Percentiles rank a stretch among this genome's conserved stretches.
phyloP scores from a whole-genome alignment of 2,329 filamentous ascomycete genomes.

The Aspergillus fumigatus region DNA sequence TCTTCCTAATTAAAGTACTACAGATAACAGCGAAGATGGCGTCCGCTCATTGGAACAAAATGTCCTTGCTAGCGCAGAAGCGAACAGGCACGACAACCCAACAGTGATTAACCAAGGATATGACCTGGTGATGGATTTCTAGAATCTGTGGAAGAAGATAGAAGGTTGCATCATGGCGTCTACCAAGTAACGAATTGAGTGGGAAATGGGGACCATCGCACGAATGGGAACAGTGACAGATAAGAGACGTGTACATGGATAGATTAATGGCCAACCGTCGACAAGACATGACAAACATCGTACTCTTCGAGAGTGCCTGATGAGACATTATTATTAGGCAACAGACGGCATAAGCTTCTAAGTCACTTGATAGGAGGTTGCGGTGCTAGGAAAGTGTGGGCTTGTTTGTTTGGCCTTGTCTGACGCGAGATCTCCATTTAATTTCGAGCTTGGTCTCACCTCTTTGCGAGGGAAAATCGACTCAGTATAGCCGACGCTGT shows the following conservation, averaged over 20 bases:
- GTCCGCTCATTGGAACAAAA: neutral
- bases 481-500: slow-evolving; percentile 35
- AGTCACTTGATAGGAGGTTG: slow-evolving; percentile 18
- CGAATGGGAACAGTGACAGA: neutral
- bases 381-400: slow-evolving; percentile 6
- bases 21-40: neutral
- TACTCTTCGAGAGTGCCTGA: neutral
- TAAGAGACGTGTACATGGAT: neutral
- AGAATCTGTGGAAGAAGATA: neutral
- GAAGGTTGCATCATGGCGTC: neutral
- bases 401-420: slow-evolving; percentile 18
- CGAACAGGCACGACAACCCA: neutral
- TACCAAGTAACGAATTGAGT: neutral
- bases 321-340: slow-evolving; percentile 4
- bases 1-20: neutral
- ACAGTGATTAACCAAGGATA: neutral
- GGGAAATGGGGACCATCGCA: neutral
- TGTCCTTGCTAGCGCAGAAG: neutral
- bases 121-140: neutral
- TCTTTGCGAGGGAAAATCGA: slow-evolving; percentile 23
- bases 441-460: slow-evolving; percentile 20
- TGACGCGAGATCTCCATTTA: slow-evolving; percentile 22
- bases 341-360: slow-evolving; percentile 1
- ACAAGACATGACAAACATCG: neutral
- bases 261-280: neutral